phyloP scores from a whole-genome alignment of 768 basidiomycete species.

The Trametes villosa region DNA sequence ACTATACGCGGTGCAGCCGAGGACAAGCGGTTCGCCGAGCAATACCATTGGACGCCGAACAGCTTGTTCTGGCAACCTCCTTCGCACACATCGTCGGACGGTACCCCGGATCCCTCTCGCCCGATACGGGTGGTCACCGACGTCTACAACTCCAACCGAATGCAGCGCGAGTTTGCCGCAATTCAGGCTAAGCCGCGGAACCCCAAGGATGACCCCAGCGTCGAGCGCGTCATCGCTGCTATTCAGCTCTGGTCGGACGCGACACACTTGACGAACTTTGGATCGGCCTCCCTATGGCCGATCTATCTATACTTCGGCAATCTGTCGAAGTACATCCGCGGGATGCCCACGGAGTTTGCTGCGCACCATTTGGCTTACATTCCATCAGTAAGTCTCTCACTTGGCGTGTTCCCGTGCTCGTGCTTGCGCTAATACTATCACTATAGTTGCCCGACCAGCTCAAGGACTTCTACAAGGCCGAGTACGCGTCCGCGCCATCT shows the following conservation, averaged over 20 bases:
- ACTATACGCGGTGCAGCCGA: background rate
- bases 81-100: background rate
- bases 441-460: slow-evolving; percentile 39
- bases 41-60: background rate
- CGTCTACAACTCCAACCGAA: slow-evolving; percentile 19
- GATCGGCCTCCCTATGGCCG: slow-evolving; percentile 41
- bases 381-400: slow-evolving; percentile 39
- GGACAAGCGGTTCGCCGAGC: background rate
- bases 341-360: slow-evolving; percentile 36
- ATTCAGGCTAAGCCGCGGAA: slow-evolving; percentile 13
- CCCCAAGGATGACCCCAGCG: background rate
- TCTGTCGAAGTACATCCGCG: slow-evolving; percentile 44
- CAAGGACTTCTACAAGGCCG: slow-evolving; percentile 33
- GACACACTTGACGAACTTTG: slow-evolving; percentile 34
- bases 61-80: background rate
- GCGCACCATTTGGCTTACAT: slow-evolving; percentile 50
- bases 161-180: slow-evolving; percentile 14
- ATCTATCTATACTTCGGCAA: slow-evolving; percentile 45
- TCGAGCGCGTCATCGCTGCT: slow-evolving; percentile 16
- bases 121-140: slow-evolving; percentile 25
- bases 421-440: background rate
- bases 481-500: slow-evolving; percentile 20
- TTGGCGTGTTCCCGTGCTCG: background rate
- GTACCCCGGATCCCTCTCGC: too few relatives aligned
- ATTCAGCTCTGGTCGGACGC: slow-evolving; percentile 33